Conservation (phyloP, 495 filamentous ascomycete species). For the Aspergillus affinis region DNA sequence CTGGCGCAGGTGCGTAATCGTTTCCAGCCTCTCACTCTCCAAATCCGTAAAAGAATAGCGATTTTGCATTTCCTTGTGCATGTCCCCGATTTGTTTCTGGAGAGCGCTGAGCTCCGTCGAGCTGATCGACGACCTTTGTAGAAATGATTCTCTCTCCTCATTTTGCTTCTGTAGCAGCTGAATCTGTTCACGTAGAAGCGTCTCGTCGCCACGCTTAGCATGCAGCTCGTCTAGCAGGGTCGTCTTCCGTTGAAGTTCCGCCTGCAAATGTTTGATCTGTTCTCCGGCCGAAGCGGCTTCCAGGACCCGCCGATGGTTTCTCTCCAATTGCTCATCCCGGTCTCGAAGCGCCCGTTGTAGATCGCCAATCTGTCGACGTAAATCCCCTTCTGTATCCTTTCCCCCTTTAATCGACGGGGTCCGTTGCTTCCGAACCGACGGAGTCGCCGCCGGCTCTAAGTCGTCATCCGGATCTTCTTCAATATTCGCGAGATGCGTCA, state of each 20-base stretch:
- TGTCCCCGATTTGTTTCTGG: slow-evolving; percentile 34
- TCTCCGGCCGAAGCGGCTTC: slow-evolving; percentile 41
- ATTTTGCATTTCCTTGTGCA: slow-evolving; percentile 38
- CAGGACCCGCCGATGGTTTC: slow-evolving; percentile 32
- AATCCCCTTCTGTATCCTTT: slow-evolving; percentile 23
- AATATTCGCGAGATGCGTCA: slow-evolving; percentile 43
- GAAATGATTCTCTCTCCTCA: slow-evolving; percentile 27
- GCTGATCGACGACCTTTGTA: slow-evolving; percentile 27
- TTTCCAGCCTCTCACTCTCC: slow-evolving; percentile 36
- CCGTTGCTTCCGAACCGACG: slow-evolving; percentile 32
- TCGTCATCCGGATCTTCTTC: slow-evolving; percentile 40
- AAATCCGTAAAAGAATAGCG: slow-evolving; percentile 23
- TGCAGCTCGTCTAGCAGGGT: slow-evolving; percentile 33
- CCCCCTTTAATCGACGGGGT: slow-evolving; percentile 17
- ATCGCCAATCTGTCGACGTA: slow-evolving; percentile 37
- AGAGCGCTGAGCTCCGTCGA: slow-evolving; percentile 26
- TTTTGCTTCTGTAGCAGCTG: slow-evolving; percentile 34
- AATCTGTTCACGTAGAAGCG: slow-evolving; percentile 33
- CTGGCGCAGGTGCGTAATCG: slow-evolving; percentile 39
- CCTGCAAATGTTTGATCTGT: slow-evolving; percentile 40
- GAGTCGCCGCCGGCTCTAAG: slow-evolving; percentile 25
- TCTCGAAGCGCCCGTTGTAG: slow-evolving; percentile 36
- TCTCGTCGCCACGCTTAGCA: slow-evolving; percentile 24
- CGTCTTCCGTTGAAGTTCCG: slow-evolving; percentile 38
- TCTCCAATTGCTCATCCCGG: slow-evolving; percentile 40